Percentiles rank a stretch among this genome's conserved stretches.
These are phyloP conservation scores for Fragilariopsis cylindrus DNA, from an alignment of 108 stramenopile genomes.

Conservation along the genomic window DNA sequence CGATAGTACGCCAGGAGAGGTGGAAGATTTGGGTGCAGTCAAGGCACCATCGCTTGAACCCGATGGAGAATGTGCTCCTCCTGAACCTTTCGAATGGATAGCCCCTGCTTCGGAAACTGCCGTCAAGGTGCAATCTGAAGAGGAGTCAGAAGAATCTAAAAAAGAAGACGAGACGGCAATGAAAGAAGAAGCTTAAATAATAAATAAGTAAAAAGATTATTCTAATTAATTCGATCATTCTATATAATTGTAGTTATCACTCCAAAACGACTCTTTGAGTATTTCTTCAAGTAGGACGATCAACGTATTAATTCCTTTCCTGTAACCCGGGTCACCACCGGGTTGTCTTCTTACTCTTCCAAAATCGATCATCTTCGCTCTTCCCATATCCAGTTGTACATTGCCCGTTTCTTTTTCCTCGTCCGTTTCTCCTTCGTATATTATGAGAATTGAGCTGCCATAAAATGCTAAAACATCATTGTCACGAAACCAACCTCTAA, in stretches of 20 bases:
- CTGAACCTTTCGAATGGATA: constrained; percentile 90
- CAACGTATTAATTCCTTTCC: constrained; percentile 58
- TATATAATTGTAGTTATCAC: background rate
- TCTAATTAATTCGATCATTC: background rate
- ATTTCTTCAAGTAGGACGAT: constrained; percentile 51
- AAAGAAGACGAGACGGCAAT: background rate
- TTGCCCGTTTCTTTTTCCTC: background rate
- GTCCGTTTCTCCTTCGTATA: constrained; percentile 64
- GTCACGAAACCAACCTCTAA: constrained; percentile 62
- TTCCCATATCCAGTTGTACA: constrained; percentile 27
- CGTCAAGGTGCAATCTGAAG: constrained; percentile 12
- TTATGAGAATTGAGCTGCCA: constrained; percentile 78
- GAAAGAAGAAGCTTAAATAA: background rate
- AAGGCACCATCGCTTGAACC: constrained; percentile 78
- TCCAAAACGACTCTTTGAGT: constrained; percentile 21
- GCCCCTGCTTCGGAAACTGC: constrained; percentile 38
- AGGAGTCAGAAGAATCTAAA: background rate
- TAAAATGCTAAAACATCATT: constrained; percentile 64
- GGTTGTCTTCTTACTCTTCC: constrained; percentile 63
- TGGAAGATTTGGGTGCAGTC: constrained; percentile 83
- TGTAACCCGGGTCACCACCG: constrained; percentile 52
- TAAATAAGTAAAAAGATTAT: background rate
- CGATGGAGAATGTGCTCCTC: constrained; percentile 83
- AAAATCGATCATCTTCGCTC: constrained; percentile 84
- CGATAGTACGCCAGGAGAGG: constrained; percentile 84